Evolutionary conservation across 176 grass and related monocot species (phyloP), one percentile per base, ranked within the genome.

Genomic region (Thalia dealbata): DNA sequence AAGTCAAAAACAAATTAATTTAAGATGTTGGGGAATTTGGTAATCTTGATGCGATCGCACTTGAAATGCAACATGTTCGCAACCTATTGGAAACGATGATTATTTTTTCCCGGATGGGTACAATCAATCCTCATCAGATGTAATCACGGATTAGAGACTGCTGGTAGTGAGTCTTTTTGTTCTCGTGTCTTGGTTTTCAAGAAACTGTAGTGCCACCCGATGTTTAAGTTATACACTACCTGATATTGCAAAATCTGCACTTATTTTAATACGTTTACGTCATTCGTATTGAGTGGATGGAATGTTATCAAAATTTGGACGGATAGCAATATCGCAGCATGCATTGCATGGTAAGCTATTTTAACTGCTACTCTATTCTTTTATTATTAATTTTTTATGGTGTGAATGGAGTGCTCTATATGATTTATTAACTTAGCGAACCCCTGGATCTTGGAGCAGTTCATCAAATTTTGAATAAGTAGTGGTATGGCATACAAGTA

Each of bases 1-100:
- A 96, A 96, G 77, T 68, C 82, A 26, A 96, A 77, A 89, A 84
- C 21, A 82, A 91, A 91, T 63, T 88, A 74, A 95, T 75, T 73
- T 77, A 18, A 61, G 54, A n/a, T 23, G 54, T 9, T 23, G 54
- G 7, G 54, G 54, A 23, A 58, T 58, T n/a, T 21, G 54, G 54
- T 58, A 58, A n/a, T n/a, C 3, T 58, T 7, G 21, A n/a, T 9
- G 54, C 21, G n/a, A 22, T 58, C 54, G 8, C 54, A 58, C 54
- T 19, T 58, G 0, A 58, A 38, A n/a, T 58, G 54, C 18, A 58
- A n/a, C 54, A 58, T 58, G 54, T 58, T 58, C 8, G 7, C 54
- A 19, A 58, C 7, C 21, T n/a, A 58, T n/a, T 10, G 54, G 8
- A 3, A 58, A n/a, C 15, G 19, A 58, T 19, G 4, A 38, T n/a